These are phyloP conservation scores for Fraxinus ornus DNA, from an alignment of 305 asterid species.

Conservation along the genomic window DNA sequence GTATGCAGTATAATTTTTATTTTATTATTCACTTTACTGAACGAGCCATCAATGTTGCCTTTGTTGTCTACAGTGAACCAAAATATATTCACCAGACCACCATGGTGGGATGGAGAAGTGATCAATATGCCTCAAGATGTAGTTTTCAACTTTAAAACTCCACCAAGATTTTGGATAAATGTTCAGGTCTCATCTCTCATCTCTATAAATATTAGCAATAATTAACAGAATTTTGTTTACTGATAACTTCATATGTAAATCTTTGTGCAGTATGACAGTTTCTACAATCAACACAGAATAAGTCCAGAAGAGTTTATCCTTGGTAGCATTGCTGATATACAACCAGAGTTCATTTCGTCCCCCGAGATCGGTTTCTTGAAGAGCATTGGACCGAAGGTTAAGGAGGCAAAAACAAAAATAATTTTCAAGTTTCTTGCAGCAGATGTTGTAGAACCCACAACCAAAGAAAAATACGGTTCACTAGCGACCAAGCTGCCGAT, in stretches of 20 bases:
- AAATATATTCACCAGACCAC: conserved; percentile 39
- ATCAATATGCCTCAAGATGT: not conserved
- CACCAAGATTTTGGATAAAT: conserved; percentile 34
- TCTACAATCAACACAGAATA: conserved; percentile 67
- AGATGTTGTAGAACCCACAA: conserved; percentile 58
- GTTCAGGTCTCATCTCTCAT: conserved; percentile 11
- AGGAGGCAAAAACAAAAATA: conserved; percentile 49
- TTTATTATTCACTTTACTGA: not conserved
- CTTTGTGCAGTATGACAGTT: conserved; percentile 54
- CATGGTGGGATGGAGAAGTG: conserved; percentile 4
- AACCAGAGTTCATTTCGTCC: conserved; percentile 81
- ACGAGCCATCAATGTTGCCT: not conserved
- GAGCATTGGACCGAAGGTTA: conserved; percentile 42
- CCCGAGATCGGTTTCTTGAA: conserved; percentile 90
- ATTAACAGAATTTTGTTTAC: not conserved
- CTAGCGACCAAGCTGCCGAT: conserved; percentile 44
- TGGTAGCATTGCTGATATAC: conserved; percentile 12
- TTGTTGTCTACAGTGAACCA: conserved; percentile 37
- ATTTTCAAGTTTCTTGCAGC: conserved; percentile 46
- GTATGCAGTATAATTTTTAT: not conserved
- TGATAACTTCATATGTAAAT: not conserved
- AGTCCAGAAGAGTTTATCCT: conserved; percentile 38
- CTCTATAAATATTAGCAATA: not conserved
- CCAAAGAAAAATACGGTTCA: conserved; percentile 50
- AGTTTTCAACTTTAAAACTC: not conserved